A percentile compares a stretch with the other conserved stretches of the same genome.
These are phyloP conservation scores for Dichomitus squalens DNA, from an alignment of 1,284 basidiomycete species.

Conservation along the genomic window DNA sequence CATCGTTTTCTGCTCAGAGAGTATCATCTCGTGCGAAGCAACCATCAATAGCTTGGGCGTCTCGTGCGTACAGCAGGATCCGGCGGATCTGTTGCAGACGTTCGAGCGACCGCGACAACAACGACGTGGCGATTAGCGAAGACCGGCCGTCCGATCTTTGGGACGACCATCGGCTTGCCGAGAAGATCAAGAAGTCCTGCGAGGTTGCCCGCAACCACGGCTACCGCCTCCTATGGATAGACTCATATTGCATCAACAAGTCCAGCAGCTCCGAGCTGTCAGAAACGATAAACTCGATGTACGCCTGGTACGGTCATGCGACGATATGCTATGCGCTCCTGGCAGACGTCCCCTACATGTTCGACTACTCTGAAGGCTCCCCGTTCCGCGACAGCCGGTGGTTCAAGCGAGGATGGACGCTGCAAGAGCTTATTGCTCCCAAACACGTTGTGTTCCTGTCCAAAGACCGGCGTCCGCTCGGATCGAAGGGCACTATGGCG, in stretches of 20 bases:
- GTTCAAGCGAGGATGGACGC: not conserved
- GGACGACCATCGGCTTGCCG: not conserved
- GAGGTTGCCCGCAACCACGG: not conserved
- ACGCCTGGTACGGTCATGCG: not conserved
- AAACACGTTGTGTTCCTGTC: not conserved
- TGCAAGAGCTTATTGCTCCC: slow-evolving; percentile 1
- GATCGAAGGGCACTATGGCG: not conserved
- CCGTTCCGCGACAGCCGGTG: not conserved
- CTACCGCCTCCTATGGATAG: not conserved
- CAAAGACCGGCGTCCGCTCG: not conserved
- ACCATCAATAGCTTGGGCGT: too few species aligned
- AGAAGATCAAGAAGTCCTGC: not conserved
- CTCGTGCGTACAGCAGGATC: too few species aligned
- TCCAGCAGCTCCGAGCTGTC: not conserved
- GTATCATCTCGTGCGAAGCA: too few species aligned
- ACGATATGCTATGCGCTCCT: not conserved
- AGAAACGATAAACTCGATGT: slow-evolving; percentile 3
- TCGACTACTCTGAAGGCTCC: not conserved
- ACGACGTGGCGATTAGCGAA: too few species aligned
- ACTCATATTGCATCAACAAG: not conserved
- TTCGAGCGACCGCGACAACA: too few species aligned
- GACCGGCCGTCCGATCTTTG: not conserved
- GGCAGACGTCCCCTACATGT: not conserved
- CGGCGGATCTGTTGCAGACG: too few species aligned
- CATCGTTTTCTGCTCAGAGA: too few species aligned